phyloP scores from a whole-genome alignment of 768 basidiomycete species.

The Asterophora lycoperdoides region DNA sequence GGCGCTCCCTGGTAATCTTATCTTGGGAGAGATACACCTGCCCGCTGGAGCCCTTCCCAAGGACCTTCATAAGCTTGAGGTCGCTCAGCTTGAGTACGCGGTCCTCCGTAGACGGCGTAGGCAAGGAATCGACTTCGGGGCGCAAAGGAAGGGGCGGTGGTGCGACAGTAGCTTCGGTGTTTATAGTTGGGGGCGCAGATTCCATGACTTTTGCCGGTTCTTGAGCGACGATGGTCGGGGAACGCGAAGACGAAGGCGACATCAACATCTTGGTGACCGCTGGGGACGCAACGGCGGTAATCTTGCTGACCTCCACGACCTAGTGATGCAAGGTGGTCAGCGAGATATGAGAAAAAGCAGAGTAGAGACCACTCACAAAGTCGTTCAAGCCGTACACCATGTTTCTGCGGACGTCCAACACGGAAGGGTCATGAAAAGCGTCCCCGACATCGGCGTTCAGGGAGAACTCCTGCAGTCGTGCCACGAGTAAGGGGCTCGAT shows the following conservation, averaged over 20 bases:
- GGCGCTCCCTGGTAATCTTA: slow-evolving; percentile 2
- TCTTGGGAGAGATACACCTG: slow-evolving; percentile 11
- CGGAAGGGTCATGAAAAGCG: slow-evolving; percentile 7
- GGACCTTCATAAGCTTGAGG: slow-evolving; percentile 7
- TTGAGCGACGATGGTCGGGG: neutral
- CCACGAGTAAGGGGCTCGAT: neutral
- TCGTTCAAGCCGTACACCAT: neutral
- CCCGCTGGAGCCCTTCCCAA: slow-evolving; percentile 13
- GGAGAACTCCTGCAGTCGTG: neutral
- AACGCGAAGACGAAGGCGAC: neutral
- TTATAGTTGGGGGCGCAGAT: neutral
- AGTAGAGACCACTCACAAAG: too few relatives aligned
- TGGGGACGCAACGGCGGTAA: slow-evolving; percentile 1
- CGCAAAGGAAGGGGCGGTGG: too few relatives aligned
- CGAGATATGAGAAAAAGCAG: neutral
- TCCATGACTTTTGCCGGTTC: neutral
- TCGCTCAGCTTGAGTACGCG: slow-evolving; percentile 3
- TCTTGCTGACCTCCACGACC: slow-evolving; percentile 1
- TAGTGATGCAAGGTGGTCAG: neutral
- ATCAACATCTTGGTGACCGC: neutral
- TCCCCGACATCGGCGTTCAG: neutral
- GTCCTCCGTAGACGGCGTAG: neutral
- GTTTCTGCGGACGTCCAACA: slow-evolving; percentile 8
- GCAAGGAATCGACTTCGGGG: neutral
- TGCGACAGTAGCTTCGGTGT: too few relatives aligned